Evolutionary conservation across 148 eudicot genomes (phyloP).

Genomic region (Rhododendron molle): DNA sequence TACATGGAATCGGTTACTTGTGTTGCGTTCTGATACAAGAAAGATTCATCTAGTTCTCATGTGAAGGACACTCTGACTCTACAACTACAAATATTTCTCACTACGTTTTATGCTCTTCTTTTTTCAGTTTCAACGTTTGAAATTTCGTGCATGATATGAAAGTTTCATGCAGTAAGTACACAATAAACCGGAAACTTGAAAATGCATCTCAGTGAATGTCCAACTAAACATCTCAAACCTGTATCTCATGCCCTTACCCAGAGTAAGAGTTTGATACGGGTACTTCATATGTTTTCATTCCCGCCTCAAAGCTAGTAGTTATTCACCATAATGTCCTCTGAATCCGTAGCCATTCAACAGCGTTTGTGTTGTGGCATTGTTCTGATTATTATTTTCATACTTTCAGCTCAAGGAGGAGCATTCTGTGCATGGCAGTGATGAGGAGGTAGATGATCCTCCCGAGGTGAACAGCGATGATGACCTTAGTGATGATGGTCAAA

Average conservation of each 20-base stretch:
- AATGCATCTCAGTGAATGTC: background rate
- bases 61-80: background rate
- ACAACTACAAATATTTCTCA: background rate
- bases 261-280: background rate
- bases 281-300: background rate
- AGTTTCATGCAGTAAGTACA: background rate
- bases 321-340: background rate
- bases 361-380: background rate
- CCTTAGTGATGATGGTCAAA: slow-evolving; percentile 45
- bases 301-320: background rate
- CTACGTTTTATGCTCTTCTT: background rate
- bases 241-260: background rate
- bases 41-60: background rate
- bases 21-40: background rate
- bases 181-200: background rate
- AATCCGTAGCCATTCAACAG: background rate
- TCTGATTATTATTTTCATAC: background rate
- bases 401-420: slow-evolving; percentile 74
- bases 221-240: background rate
- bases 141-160: background rate
- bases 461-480: slow-evolving; percentile 83
- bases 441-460: slow-evolving; percentile 79
- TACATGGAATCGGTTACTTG: background rate
- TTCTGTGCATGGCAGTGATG: slow-evolving; percentile 88
- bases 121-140: background rate